Conservation (phyloP, 306 rosid species). For the Geum urbanum region DNA sequence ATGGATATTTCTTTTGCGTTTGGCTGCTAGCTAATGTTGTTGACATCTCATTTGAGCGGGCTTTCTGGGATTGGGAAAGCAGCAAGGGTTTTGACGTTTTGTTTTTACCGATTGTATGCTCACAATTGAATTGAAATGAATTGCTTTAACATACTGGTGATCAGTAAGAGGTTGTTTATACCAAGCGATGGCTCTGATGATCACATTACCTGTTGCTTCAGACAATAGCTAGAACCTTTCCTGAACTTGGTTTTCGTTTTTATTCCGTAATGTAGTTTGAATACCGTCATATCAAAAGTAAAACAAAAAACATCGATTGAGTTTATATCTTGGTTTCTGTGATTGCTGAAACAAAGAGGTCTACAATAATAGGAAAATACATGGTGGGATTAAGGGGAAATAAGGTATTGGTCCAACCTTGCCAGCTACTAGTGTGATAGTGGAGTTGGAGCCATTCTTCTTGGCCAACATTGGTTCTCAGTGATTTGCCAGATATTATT, state of each 20-base stretch:
- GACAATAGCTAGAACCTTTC: not conserved
- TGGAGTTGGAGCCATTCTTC: too few species aligned
- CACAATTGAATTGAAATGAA: not conserved
- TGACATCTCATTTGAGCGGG: slow-evolving; percentile 8
- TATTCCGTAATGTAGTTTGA: not conserved
- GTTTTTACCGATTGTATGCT: not conserved
- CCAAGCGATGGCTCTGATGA: not conserved
- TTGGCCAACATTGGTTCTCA: too few species aligned
- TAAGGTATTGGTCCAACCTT: too few species aligned
- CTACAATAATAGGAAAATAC: too few species aligned
- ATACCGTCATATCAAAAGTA: not conserved
- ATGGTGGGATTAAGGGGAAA: too few species aligned
- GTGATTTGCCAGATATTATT: too few species aligned
- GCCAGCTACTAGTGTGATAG: too few species aligned
- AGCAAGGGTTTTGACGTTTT: not conserved
- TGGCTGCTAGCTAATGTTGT: slow-evolving; percentile 7
- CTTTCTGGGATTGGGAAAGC: slow-evolving; percentile 17
- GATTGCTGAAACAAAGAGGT: too few species aligned
- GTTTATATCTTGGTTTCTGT: not conserved
- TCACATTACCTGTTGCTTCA: not conserved
- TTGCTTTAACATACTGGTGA: not conserved
- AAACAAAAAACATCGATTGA: not conserved
- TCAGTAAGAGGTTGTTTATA: not conserved
- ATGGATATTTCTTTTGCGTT: slow-evolving; percentile 21
- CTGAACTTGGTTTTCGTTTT: not conserved